phyloP scores from a whole-genome alignment of 139 green algal genomes.

The Chlamydomonas eustigma region DNA sequence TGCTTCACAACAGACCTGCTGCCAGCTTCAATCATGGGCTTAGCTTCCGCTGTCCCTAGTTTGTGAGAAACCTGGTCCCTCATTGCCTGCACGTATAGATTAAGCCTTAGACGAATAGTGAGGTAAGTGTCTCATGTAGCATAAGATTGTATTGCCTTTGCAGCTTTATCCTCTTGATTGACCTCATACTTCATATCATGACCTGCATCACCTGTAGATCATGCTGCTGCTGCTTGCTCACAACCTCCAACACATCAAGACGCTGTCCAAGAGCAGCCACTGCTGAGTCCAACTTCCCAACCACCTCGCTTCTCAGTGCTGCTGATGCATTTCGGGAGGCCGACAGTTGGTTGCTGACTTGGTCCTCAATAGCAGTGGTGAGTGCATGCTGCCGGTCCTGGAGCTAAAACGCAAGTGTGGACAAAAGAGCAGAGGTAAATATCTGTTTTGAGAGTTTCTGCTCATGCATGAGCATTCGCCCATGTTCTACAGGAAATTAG shows the following conservation, averaged over 20 bases:
- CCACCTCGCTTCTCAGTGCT: not conserved
- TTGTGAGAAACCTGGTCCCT: not conserved
- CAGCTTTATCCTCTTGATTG: not conserved
- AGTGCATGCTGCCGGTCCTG: slow-evolving; percentile 2
- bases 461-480: no score
- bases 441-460: no score
- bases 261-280: not conserved
- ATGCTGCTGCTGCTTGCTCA: slow-evolving; percentile 4
- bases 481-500: no score
- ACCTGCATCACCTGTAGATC: slow-evolving; percentile 5
- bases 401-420: slow-evolving; percentile 1
- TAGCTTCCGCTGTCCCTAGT: not conserved
- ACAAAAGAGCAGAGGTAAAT: not conserved
- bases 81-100: not conserved
- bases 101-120: no score
- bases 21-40: not conserved
- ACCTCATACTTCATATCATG: not conserved
- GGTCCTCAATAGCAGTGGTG: not conserved
- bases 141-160: no score
- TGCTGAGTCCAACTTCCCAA: not conserved
- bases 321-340: not conserved
- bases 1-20: not conserved
- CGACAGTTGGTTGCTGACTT: slow-evolving; percentile 7
- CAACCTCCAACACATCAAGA: slow-evolving; percentile 1
- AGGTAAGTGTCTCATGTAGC: no score